A percentile compares a stretch with the other conserved stretches of the same genome.
phyloP scores from a whole-genome alignment of 1,284 basidiomycete species.

The Takashimella koratensis region DNA sequence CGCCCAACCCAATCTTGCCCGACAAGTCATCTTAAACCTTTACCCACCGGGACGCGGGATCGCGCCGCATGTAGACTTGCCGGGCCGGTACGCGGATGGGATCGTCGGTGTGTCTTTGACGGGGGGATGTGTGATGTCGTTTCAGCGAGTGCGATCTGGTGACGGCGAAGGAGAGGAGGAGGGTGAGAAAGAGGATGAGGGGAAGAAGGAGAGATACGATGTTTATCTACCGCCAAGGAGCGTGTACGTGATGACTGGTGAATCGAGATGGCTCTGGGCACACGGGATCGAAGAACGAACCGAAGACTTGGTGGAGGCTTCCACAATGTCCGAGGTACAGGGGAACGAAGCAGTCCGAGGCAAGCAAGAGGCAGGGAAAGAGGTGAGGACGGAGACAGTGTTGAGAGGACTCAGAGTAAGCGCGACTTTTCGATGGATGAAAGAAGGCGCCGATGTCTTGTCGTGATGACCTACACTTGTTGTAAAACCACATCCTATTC shows the following conservation, averaged over 20 bases:
- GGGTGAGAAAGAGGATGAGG: not conserved
- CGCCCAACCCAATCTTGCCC: slow-evolving; percentile 25
- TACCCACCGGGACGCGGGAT: slow-evolving; percentile 51
- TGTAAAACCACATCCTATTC: too few species aligned
- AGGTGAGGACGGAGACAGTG: slow-evolving; percentile 17
- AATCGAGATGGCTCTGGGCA: slow-evolving; percentile 50
- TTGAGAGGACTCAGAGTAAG: slow-evolving; percentile 42
- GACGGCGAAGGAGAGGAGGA: not conserved
- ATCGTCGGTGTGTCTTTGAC: slow-evolving; percentile 42
- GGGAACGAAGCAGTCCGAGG: too few species aligned
- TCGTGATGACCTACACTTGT: too few species aligned
- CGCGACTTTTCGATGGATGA: slow-evolving; percentile 47
- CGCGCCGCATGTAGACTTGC: slow-evolving; percentile 50
- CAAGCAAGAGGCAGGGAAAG: slow-evolving; percentile 4
- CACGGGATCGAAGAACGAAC: slow-evolving; percentile 48
- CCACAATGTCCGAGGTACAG: too few species aligned
- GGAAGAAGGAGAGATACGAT: slow-evolving; percentile 9
- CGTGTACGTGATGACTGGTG: slow-evolving; percentile 46
- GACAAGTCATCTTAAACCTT: slow-evolving; percentile 52
- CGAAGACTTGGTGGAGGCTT: slow-evolving; percentile 28
- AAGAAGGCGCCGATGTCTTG: slow-evolving; percentile 39
- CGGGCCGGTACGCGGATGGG: slow-evolving; percentile 49
- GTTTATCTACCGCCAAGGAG: slow-evolving; percentile 49
- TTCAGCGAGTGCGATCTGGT: slow-evolving; percentile 8
- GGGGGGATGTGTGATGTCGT: slow-evolving; percentile 41